A percentile compares a stretch with the other conserved stretches of the same genome.
Evolutionary conservation across 805 yeast genomes (phyloP).

Genomic region (Starmera caribaea): DNA sequence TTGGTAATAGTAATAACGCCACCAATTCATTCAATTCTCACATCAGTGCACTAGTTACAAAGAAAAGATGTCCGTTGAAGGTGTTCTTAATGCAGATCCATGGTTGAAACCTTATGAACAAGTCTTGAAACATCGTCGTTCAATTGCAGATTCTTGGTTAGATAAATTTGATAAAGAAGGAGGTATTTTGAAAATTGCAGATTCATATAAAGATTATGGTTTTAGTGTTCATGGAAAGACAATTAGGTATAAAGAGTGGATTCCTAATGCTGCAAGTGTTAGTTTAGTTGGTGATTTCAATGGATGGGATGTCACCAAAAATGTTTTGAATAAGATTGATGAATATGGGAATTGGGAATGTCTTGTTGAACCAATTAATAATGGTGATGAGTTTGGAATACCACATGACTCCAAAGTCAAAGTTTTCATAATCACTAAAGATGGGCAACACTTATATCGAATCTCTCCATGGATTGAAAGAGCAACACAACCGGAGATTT

Average conservation of each 20-base stretch:
- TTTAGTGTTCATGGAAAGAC: conserved; percentile 56
- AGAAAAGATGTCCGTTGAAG: conserved; percentile 33
- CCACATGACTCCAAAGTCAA: conserved; percentile 77
- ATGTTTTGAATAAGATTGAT: conserved; percentile 44
- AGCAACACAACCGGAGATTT: conserved; percentile 66
- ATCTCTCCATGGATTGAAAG: conserved; percentile 85
- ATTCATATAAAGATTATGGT: conserved; percentile 70
- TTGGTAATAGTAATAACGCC: too few species aligned
- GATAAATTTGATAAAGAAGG: conserved; percentile 49
- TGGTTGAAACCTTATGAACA: conserved; percentile 73
- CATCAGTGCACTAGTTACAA: too few species aligned
- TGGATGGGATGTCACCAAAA: conserved; percentile 55
- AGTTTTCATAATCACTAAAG: conserved; percentile 51
- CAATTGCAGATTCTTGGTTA: conserved; percentile 56
- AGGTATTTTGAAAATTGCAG: conserved; percentile 61
- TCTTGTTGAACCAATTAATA: conserved; percentile 39
- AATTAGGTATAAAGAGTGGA: conserved; percentile 71
- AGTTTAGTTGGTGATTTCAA: conserved; percentile 90
- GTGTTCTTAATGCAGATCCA: conserved; percentile 69
- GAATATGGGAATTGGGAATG: conserved; percentile 65
- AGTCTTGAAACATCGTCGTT: conserved; percentile 61
- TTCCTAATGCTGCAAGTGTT: conserved; percentile 76
- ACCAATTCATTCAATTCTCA: too few species aligned
- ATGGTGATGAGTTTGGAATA: conserved; percentile 45
- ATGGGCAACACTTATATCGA: conserved; percentile 67